Evolutionary conservation across 1,139 yeast genomes (phyloP).

Genomic region (Geotrichum macrosporum): DNA sequence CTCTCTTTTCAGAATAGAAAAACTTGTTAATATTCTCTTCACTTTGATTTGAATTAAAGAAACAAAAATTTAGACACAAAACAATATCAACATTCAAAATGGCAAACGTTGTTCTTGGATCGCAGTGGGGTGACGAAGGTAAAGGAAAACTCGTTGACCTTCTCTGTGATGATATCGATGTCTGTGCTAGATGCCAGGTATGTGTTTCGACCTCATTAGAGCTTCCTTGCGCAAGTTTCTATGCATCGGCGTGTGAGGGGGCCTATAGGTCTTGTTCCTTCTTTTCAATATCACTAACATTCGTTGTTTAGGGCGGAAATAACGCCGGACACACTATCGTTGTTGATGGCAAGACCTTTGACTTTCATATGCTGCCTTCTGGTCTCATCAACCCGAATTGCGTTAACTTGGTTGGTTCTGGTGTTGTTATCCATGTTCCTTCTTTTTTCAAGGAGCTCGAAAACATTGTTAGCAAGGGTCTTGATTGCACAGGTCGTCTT

Average conservation of each 20-base stretch:
- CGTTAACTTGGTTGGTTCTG: conserved; percentile 85
- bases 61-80: not conserved
- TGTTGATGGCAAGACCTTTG: conserved; percentile 80
- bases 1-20: not conserved
- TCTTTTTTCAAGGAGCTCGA: conserved; percentile 85
- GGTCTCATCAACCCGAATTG: conserved; percentile 93
- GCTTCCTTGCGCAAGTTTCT: not conserved
- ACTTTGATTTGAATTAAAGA: conserved; percentile 1
- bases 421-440: conserved; percentile 94
- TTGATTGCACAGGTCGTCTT: conserved; percentile 72
- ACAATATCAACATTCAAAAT: conserved; percentile 37
- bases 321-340: conserved; percentile 99
- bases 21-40: too few species aligned
- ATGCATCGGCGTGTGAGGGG: not conserved
- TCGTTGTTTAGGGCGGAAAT: conserved; percentile 84
- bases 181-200: conserved; percentile 88
- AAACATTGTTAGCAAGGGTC: conserved; percentile 66
- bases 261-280: too few species aligned
- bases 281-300: too few species aligned
- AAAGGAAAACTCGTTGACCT: conserved; percentile 95
- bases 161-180: conserved; percentile 87
- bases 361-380: conserved; percentile 97
- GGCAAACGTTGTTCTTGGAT: conserved; percentile 92
- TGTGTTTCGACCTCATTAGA: not conserved
- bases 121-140: conserved; percentile 99